Percentiles rank a stretch among this genome's conserved stretches.
These are phyloP conservation scores for Pseudopyricularia cyperi DNA, from an alignment of 2,329 filamentous ascomycete species.

Conservation along the genomic window DNA sequence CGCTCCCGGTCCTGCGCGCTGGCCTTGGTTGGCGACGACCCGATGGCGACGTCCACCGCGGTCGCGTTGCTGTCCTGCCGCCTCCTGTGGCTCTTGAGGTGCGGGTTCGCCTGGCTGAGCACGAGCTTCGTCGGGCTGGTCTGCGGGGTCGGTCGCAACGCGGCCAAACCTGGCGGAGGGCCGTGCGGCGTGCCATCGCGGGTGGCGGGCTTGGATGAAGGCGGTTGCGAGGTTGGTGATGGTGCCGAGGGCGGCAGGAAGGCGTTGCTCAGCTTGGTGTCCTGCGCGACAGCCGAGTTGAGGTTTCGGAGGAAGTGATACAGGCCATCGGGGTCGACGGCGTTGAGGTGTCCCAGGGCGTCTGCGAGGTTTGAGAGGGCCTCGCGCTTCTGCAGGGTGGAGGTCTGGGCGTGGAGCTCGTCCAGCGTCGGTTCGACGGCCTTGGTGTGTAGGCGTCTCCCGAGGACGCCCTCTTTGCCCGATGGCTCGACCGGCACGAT, in stretches of 20 bases:
- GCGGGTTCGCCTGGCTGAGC: constrained; percentile 70
- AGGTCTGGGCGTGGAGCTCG: constrained; percentile 74
- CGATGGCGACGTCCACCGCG: constrained; percentile 7
- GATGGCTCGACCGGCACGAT: constrained; percentile 37
- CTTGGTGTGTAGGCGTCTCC: constrained; percentile 68
- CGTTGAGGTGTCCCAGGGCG: constrained; percentile 73
- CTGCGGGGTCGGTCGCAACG: neutral
- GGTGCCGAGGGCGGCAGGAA: constrained; percentile 22
- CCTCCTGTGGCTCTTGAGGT: constrained; percentile 65
- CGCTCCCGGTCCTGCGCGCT: constrained; percentile 14
- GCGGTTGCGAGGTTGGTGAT: constrained; percentile 1
- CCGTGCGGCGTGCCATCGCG: constrained; percentile 29
- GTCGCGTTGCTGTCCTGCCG: constrained; percentile 34
- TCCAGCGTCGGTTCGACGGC: constrained; percentile 72
- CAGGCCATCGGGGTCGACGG: constrained; percentile 79
- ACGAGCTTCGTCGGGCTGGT: constrained; percentile 51
- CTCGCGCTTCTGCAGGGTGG: constrained; percentile 55
- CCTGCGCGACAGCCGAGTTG: constrained; percentile 58
- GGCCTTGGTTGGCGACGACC: neutral
- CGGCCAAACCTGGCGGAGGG: neutral
- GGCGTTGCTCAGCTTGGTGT: constrained; percentile 48
- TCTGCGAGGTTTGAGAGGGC: constrained; percentile 73
- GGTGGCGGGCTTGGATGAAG: constrained; percentile 20
- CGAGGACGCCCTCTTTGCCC: constrained; percentile 73
- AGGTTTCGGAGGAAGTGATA: constrained; percentile 73